Percentiles rank a stretch among this genome's conserved stretches.
Conservation (phyloP, 768 basidiomycete genomes). For the Mycena amicta region DNA sequence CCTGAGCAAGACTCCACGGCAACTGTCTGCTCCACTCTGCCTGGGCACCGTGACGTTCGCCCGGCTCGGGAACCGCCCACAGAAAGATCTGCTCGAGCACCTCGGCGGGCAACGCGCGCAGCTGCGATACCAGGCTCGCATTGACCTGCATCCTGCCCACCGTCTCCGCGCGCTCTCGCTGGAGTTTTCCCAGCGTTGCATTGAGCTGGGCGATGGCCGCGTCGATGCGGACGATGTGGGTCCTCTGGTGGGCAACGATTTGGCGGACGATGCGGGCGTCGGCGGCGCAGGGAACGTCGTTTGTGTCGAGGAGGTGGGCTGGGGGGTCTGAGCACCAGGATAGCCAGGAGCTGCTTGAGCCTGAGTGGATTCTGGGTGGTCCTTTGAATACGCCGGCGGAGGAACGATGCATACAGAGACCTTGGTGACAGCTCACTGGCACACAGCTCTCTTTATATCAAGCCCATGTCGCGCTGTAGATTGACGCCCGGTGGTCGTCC, state of each 20-base stretch:
- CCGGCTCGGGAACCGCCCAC: neutral
- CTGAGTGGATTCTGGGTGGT: no score
- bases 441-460: no score
- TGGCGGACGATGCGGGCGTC: neutral
- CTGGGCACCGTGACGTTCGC: neutral
- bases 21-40: neutral
- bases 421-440: no score
- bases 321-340: neutral
- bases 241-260: slow-evolving; percentile 1
- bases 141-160: neutral
- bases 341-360: no score
- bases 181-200: neutral
- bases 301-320: neutral
- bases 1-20: slow-evolving; percentile 3
- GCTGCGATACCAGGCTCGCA: neutral
- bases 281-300: neutral
- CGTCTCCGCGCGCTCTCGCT: neutral
- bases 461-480: no score
- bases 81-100: neutral
- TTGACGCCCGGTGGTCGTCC: no score
- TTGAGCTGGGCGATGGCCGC: neutral
- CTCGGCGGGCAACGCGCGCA: neutral
- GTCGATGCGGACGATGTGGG: neutral
- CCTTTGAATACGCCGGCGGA: no score
- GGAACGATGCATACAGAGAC: no score